Evolutionary conservation across 371 early-diverging fungal species (phyloP).

Genomic region (Syncephalastrum racemosum): DNA sequence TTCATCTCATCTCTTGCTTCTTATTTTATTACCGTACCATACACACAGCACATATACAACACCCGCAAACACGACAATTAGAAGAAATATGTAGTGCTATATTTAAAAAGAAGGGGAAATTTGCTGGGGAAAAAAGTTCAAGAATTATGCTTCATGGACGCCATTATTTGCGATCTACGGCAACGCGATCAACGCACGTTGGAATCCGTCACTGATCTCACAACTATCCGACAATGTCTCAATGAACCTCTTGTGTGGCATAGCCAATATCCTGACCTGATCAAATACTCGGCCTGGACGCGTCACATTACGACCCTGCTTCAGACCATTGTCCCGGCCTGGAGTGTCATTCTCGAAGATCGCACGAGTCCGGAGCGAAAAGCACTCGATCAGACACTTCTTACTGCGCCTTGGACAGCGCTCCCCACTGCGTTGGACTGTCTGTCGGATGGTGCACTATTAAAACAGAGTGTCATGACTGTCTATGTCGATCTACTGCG

Average conservation of each 20-base stretch:
- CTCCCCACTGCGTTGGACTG: constrained; percentile 28
- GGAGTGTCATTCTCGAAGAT: constrained; percentile 20
- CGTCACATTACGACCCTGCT: constrained; percentile 25
- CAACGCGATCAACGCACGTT: too few relatives aligned
- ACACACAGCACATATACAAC: too few relatives aligned
- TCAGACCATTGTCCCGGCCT: constrained; percentile 25
- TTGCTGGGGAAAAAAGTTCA: too few relatives aligned
- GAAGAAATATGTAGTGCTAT: too few relatives aligned
- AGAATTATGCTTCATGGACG: too few relatives aligned
- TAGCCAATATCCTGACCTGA: constrained; percentile 4
- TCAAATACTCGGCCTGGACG: constrained; percentile 23
- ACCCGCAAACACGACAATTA: too few relatives aligned
- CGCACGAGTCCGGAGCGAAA: neutral
- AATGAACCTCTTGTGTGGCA: constrained; percentile 6
- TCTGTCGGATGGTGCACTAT: constrained; percentile 12
- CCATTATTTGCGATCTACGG: too few relatives aligned
- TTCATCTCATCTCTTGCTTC: too few relatives aligned
- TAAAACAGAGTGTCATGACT: neutral
- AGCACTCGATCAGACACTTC: constrained; percentile 9
- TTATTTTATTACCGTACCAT: too few relatives aligned
- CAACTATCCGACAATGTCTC: neutral
- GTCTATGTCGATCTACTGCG: neutral
- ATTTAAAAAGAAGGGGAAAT: too few relatives aligned
- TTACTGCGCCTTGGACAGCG: constrained; percentile 14
- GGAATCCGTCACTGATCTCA: too few relatives aligned